Conservation (phyloP, 129 eudicot species). For the Arctium minus region DNA sequence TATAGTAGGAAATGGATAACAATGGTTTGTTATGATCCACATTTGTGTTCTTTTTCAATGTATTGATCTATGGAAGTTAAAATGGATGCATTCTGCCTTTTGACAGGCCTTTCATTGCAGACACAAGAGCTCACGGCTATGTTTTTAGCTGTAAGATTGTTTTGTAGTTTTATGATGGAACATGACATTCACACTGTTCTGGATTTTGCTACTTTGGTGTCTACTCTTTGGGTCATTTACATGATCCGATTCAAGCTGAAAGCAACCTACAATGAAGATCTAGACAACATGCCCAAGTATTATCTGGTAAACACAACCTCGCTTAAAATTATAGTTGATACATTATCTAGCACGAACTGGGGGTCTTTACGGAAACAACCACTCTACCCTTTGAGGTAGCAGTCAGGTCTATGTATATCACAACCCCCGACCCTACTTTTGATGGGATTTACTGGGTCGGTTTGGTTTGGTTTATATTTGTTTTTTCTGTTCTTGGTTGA, state of each 20-base stretch:
- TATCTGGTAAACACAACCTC: conserved; percentile 49
- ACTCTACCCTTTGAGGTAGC: neutral
- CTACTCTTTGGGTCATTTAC: conserved; percentile 84
- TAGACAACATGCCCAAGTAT: conserved; percentile 66
- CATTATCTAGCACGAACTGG: neutral
- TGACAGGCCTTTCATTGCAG: conserved; percentile 77
- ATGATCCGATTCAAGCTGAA: conserved; percentile 78
- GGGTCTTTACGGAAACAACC: neutral
- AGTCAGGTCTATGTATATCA: neutral
- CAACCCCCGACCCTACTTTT: too few relatives aligned
- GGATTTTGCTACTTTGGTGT: conserved; percentile 63
- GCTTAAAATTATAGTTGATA: neutral
- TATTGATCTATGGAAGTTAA: neutral
- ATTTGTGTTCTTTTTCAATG: neutral
- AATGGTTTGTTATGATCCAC: neutral
- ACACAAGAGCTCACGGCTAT: conserved; percentile 89
- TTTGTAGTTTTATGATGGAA: conserved; percentile 63
- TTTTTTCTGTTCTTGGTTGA: neutral
- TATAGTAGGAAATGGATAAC: neutral
- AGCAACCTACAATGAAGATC: conserved; percentile 54
- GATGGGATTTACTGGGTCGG: too few relatives aligned
- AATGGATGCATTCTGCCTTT: conserved; percentile 7
- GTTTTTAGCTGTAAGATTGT: conserved; percentile 66
- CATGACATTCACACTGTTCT: conserved; percentile 84
- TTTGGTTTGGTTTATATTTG: neutral